These are phyloP conservation scores for Cutaneotrichosporon sp. DNA, from an alignment of 1,284 basidiomycete species.

Conservation along the genomic window DNA sequence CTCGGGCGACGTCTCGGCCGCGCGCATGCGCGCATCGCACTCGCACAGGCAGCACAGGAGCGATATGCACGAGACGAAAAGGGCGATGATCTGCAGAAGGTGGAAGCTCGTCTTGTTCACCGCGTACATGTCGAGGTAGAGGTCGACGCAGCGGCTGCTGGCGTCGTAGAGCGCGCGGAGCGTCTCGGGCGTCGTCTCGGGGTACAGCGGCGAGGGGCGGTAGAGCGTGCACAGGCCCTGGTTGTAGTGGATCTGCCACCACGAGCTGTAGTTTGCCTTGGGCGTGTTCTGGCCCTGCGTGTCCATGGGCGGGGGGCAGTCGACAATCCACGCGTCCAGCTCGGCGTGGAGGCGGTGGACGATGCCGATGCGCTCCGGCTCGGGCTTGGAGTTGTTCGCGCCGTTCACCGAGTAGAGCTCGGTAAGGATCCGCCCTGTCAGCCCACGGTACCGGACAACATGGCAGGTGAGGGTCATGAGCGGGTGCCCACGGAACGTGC, in stretches of 20 bases:
- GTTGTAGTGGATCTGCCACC: conserved; percentile 36
- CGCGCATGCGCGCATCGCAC: conserved; percentile 32
- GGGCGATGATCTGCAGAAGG: conserved; percentile 36
- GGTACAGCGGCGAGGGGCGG: conserved; percentile 37
- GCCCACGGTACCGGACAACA: conserved; percentile 30
- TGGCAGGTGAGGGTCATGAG: conserved; percentile 22
- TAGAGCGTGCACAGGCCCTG: conserved; percentile 35
- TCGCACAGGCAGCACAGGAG: conserved; percentile 40
- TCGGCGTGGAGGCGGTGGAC: conserved; percentile 26
- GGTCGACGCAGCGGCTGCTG: conserved; percentile 29
- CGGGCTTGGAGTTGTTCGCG: conserved; percentile 28
- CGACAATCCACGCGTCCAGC: conserved; percentile 29
- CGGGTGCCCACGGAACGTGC: conserved; percentile 24
- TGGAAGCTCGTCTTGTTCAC: conserved; percentile 35
- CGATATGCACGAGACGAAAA: conserved; percentile 37
- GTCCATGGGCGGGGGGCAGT: conserved; percentile 17
- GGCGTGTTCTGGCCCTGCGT: conserved; percentile 10
- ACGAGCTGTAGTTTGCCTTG: conserved; percentile 29
- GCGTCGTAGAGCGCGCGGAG: conserved; percentile 32
- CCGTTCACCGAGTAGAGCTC: conserved; percentile 34
- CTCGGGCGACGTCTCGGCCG: neutral
- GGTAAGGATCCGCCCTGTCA: conserved; percentile 30
- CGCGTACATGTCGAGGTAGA: conserved; percentile 34
- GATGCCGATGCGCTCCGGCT: conserved; percentile 27
- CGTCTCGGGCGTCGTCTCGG: conserved; percentile 26